phyloP scores from a whole-genome alignment of 2,329 filamentous ascomycete species.

The Ustulina deusta region DNA sequence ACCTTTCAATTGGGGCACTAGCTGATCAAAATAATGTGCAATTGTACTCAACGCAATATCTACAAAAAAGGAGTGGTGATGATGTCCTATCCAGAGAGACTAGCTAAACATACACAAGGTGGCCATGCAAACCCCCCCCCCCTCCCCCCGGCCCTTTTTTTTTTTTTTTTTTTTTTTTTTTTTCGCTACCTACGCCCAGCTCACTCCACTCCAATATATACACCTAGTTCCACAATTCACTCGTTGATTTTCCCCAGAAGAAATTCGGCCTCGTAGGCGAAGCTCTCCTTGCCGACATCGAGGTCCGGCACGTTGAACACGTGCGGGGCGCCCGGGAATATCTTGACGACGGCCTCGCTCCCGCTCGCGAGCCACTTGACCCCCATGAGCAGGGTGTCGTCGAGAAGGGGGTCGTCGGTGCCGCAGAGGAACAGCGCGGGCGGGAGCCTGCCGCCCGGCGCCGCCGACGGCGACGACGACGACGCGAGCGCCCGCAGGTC shows the following conservation, averaged over 20 bases:
- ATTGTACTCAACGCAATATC: too few relatives aligned
- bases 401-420: slow-evolving; percentile 59
- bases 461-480: background rate
- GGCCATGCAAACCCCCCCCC: too few relatives aligned
- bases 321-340: slow-evolving; percentile 67
- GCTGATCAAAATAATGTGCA: too few relatives aligned
- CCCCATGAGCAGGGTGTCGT: slow-evolving; percentile 61
- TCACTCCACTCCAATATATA: background rate
- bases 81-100: too few relatives aligned
- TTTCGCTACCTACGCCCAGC: too few relatives aligned
- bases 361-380: slow-evolving; percentile 59
- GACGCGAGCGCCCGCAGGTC: slow-evolving; percentile 53
- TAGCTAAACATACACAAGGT: too few relatives aligned
- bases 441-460: slow-evolving; percentile 53
- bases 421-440: slow-evolving; percentile 66
- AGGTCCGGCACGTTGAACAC: slow-evolving; percentile 53
- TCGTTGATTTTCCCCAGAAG: slow-evolving; percentile 2
- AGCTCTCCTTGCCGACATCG: slow-evolving; percentile 19
- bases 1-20: too few relatives aligned
- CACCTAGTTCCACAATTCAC: background rate
- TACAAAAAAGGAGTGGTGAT: too few relatives aligned
- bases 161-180: too few relatives aligned
- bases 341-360: slow-evolving; percentile 58
- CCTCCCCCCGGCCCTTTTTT: too few relatives aligned
- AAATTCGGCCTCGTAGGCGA: slow-evolving; percentile 25